Evolutionary conservation across 805 yeast species (phyloP).

Genomic region (Phaffomyces antillensis): DNA sequence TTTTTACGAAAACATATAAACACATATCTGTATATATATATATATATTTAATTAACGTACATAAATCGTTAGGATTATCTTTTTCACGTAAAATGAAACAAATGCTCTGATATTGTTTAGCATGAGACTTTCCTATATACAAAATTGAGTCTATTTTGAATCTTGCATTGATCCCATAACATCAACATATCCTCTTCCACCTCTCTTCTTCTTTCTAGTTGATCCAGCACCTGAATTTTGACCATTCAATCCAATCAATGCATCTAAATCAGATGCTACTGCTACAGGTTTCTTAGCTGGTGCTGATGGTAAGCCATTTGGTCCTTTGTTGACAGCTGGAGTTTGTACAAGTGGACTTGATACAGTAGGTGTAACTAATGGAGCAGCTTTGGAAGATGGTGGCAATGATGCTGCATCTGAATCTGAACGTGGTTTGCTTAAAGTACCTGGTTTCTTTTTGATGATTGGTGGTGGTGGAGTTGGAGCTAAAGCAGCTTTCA

Average conservation of each 20-base stretch:
- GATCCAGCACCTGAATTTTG: conserved; percentile 18
- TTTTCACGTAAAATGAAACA: background rate
- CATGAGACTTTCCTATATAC: background rate
- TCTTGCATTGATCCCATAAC: conserved; percentile 36
- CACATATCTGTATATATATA: conserved; percentile 5
- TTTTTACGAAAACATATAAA: background rate
- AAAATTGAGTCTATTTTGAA: background rate
- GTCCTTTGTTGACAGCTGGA: no score
- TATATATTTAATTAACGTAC: conserved; percentile 6
- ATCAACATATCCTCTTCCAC: conserved; percentile 59
- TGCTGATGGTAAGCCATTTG: no score
- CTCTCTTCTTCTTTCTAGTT: conserved; percentile 33
- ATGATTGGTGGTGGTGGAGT: conserved; percentile 48
- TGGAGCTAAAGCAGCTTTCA: conserved; percentile 59
- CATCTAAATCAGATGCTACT: conserved; percentile 29
- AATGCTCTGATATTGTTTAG: background rate
- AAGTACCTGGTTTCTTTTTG: conserved; percentile 27
- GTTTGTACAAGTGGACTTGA: background rate
- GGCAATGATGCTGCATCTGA: conserved; percentile 16
- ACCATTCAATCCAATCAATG: conserved; percentile 33
- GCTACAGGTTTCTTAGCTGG: background rate
- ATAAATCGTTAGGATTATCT: background rate
- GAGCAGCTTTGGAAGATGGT: conserved; percentile 2
- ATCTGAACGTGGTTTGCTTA: conserved; percentile 33
- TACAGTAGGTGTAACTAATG: conserved; percentile 1